A percentile compares a stretch with the other conserved stretches of the same genome.
Conservation (phyloP, 306 rosid genomes). For the Gleditsia sinensis region DNA sequence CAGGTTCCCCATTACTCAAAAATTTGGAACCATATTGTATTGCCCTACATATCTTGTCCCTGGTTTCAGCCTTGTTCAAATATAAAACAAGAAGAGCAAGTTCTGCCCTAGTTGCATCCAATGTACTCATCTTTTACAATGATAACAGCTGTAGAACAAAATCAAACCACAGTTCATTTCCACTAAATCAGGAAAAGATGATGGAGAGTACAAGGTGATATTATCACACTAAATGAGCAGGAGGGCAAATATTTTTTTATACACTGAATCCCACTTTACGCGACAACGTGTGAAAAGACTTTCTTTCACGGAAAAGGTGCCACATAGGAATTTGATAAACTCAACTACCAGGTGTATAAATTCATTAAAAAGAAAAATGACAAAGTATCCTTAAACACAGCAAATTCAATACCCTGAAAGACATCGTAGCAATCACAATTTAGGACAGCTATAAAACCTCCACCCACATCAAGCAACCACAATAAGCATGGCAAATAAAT, state of each 20-base stretch:
- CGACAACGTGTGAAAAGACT: not conserved
- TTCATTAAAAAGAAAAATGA: not conserved
- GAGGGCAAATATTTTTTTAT: not conserved
- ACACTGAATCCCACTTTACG: not conserved
- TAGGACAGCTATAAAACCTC: not conserved
- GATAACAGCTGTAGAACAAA: slow-evolving; percentile 22
- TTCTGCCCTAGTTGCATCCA: slow-evolving; percentile 93
- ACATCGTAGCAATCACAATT: not conserved
- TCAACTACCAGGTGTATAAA: not conserved
- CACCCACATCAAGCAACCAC: not conserved
- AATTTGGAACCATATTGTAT: slow-evolving; percentile 98
- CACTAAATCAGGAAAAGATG: not conserved
- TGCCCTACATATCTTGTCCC: slow-evolving; percentile 99
- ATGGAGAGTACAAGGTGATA: not conserved
- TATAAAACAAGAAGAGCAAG: slow-evolving; percentile 84
- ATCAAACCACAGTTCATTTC: slow-evolving; percentile 27
- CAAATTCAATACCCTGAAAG: not conserved
- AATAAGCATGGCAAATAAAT: not conserved
- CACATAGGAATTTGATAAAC: not conserved
- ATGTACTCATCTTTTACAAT: slow-evolving; percentile 71
- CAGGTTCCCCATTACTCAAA: slow-evolving; percentile 91
- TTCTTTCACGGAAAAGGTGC: not conserved
- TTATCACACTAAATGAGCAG: not conserved
- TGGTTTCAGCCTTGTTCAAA: slow-evolving; percentile 94
- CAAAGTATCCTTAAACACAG: not conserved